A percentile compares a stretch with the other conserved stretches of the same genome.
Conservation (phyloP, 2,329 filamentous ascomycete genomes). For the Neurospora crassa region DNA sequence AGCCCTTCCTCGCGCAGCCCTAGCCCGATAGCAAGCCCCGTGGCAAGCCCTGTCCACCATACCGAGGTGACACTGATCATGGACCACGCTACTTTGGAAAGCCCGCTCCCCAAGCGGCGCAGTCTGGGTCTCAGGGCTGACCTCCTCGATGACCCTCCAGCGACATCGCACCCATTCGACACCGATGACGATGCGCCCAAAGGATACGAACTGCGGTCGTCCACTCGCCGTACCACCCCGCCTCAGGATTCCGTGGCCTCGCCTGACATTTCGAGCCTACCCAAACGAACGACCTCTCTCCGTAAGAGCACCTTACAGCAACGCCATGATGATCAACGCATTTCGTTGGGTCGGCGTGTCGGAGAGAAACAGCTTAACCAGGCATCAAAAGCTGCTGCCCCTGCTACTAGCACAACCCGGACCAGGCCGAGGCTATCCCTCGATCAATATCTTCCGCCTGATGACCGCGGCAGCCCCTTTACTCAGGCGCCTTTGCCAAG, state of each 20-base stretch:
- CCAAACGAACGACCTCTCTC: conserved; percentile 65
- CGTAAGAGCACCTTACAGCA: conserved; percentile 84
- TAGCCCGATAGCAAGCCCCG: not conserved
- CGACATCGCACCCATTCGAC: conserved; percentile 36
- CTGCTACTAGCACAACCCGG: conserved; percentile 38
- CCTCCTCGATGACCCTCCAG: conserved; percentile 59
- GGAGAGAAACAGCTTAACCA: conserved; percentile 47
- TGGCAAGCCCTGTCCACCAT: not conserved
- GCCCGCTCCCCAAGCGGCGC: conserved; percentile 82
- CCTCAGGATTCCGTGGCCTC: not conserved
- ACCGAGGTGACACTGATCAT: conserved; percentile 24
- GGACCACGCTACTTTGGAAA: conserved; percentile 68
- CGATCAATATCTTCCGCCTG: conserved; percentile 64
- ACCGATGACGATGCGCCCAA: conserved; percentile 30
- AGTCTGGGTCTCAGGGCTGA: conserved; percentile 62
- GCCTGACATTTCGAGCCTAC: conserved; percentile 27
- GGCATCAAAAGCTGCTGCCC: conserved; percentile 42
- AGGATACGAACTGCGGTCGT: conserved; percentile 41
- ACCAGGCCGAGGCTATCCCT: conserved; percentile 66
- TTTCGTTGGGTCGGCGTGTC: conserved; percentile 50
- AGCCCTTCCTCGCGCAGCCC: not conserved
- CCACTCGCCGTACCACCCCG: not conserved
- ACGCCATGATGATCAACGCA: conserved; percentile 56
- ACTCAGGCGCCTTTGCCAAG: conserved; percentile 42
- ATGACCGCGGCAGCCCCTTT: conserved; percentile 55